Evolutionary conservation across 2,329 filamentous ascomycete species (phyloP).

Genomic region (Penicillium hordei): DNA sequence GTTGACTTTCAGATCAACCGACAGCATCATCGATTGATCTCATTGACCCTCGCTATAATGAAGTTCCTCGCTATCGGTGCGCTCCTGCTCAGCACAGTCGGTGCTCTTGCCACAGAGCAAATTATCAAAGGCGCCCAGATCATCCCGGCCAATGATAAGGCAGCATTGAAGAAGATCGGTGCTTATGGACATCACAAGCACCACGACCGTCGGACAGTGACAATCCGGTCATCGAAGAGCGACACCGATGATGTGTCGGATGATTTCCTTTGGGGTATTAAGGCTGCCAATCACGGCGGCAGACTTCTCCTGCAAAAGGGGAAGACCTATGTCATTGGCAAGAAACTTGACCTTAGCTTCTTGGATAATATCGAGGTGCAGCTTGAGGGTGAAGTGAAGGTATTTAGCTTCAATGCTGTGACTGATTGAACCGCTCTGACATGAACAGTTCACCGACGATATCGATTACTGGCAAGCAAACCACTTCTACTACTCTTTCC

Average conservation of each 20-base stretch:
- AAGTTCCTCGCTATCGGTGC: conserved; percentile 25
- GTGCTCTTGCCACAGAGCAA: conserved; percentile 19
- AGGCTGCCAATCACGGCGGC: conserved; percentile 60
- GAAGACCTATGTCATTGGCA: conserved; percentile 59
- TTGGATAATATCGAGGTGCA: conserved; percentile 58
- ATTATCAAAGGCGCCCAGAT: conserved; percentile 27
- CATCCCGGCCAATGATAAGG: conserved; percentile 24
- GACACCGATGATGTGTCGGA: conserved; percentile 58
- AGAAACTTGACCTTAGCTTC: conserved; percentile 59
- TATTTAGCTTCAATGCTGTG: conserved; percentile 11
- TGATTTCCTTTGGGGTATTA: conserved; percentile 56
- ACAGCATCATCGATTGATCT: neutral
- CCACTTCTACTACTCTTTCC: conserved; percentile 53
- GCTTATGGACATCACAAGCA: conserved; percentile 26
- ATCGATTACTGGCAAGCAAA: conserved; percentile 52
- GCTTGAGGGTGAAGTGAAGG: conserved; percentile 58
- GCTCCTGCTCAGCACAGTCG: conserved; percentile 23
- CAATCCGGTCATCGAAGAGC: conserved; percentile 54
- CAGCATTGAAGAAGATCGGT: conserved; percentile 22
- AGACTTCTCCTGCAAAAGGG: conserved; percentile 56
- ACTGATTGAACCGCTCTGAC: conserved; percentile 8
- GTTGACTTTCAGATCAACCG: neutral
- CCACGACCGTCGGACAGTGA: conserved; percentile 47
- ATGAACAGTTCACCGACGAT: conserved; percentile 46
- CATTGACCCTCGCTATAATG: conserved; percentile 17